Base-by-base conservation (phyloP, 495 filamentous ascomycete species). In the Lindgomyces ingoldianus region DNA sequence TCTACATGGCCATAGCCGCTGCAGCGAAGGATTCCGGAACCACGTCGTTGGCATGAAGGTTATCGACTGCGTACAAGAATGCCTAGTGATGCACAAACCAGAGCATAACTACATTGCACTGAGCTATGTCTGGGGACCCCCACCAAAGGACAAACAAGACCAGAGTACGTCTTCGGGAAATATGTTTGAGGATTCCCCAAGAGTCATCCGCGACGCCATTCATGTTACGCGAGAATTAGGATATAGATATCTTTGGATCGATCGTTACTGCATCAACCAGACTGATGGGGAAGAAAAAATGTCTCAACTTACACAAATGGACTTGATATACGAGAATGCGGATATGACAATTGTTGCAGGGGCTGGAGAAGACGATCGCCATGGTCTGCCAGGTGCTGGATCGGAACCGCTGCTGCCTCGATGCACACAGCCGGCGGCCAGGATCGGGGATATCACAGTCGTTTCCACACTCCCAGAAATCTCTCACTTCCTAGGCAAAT, bases 191-290 rank as follows among this genome's bases (percentile, higher is more conserved):
- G 21, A 62, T 9, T 27, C 25, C 9, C 44, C 44, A n/a, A 47
- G 44, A n/a, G 44, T 47, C 21, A 63, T 68, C 14, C 10, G 46
- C 24, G 61, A 68, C 26, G 50, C 60, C 14, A 65, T 68, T 36
- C 2, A 16, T 9, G 42, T 60, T 3, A 64, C 56, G 3, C 24
- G 19, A n/a, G 12, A 22, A 3, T 45, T 69, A 10, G 66, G 66
- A 8, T 51, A 55, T 19, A 18, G 45, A n/a, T 69, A 61, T 41
- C 36, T 69, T 3, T 69, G 66, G 66, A 41, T 69, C 25, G 66
- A 69, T 36, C n/a, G 25, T n/a, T 46, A 62, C n/a, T 69, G 66
- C 39, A 64, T 69, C 25, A 41, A 62, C n/a, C 66, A 62, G 30
- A 45, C 61, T 29, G 19, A 42, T 19, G 16, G 39, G 1, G 25